Conservation (phyloP, 208 protist species). For the Crithidia brevicula region DNA sequence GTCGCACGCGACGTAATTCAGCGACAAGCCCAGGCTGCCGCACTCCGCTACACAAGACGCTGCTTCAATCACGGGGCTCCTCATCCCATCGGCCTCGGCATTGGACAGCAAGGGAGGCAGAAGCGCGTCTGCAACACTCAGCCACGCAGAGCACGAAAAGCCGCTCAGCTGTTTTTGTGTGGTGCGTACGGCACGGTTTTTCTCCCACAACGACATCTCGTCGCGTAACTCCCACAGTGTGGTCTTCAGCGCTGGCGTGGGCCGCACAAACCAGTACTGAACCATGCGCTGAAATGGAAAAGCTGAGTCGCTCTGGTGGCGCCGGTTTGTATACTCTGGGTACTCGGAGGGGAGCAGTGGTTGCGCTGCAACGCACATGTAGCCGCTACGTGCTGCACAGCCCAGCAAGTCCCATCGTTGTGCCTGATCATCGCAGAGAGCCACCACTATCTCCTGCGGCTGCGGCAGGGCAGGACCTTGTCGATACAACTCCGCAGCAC, state of each 20-base stretch:
- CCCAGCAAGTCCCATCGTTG: slow-evolving; percentile 49
- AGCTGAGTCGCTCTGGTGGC: slow-evolving; percentile 58
- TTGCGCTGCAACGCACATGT: slow-evolving; percentile 52
- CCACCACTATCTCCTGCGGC: slow-evolving; percentile 38
- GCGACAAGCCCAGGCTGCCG: neutral
- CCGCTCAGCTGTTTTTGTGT: neutral
- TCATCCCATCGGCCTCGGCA: neutral
- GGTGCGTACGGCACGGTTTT: neutral
- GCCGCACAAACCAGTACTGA: slow-evolving; percentile 63
- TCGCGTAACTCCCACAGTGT: slow-evolving; percentile 13
- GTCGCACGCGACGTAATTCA: neutral
- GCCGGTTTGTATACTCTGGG: slow-evolving; percentile 48
- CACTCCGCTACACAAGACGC: neutral
- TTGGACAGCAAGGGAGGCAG: neutral
- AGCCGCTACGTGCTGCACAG: slow-evolving; percentile 42
- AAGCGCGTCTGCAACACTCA: neutral
- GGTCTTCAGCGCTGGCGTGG: neutral
- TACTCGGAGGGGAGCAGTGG: slow-evolving; percentile 44
- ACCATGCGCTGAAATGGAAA: slow-evolving; percentile 64
- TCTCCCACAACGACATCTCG: slow-evolving; percentile 16
- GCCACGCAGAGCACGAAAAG: slow-evolving; percentile 20
- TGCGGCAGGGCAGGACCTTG: neutral
- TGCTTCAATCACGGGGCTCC: no score
- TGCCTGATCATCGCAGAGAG: slow-evolving; percentile 66
- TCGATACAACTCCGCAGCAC: slow-evolving; percentile 15